Base-by-base conservation (phyloP, 805 yeast species). In the Lachancea sp. region DNA sequence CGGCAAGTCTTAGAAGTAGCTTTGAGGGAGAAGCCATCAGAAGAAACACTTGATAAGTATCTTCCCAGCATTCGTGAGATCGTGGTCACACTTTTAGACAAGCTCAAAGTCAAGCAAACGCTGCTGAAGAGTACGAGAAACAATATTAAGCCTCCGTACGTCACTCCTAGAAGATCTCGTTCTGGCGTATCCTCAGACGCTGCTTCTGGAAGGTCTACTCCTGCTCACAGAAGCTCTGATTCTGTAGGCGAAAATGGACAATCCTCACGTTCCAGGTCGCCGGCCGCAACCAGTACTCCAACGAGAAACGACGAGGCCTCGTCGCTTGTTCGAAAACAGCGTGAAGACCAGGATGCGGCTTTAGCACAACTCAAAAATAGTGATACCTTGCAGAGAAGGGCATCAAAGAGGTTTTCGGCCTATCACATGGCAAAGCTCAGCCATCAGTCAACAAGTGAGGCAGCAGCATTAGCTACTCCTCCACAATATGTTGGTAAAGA, bases 351-450 rank as follows among this genome's bases (percentile, higher is more conserved):
- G 44, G 66, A 62, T 17, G 88, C 83, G 54, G 88, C 96, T 0
- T 69, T 90, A 25, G 71, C 80, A 0, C 86, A 85, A 53, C 70
- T 91, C 9, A 96, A 91, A 57, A 80, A 82, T 38, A 87, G 90
- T 2, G 86, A 85, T 39, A 83, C 86, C 2, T 69, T 93, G 27
- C 95, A 84, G 68, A 75, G 99, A 53, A 76, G 96, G 49, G 99
- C 98, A 0, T 90, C 97, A 0, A 83, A 91, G 54, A 71, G 99
- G 45, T 91, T 84, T 59, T 88, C 96, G 4, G 96, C 97, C 0
- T 91, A 90, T 49, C 98, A 91, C 58, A 82, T 82, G 65, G 87
- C 95, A 1, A 85, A 84, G 56, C 71, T 85, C 10, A 70, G 86
- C 0, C 78, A 74, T 49, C 67, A 67, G 48, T 59, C 74, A 10